A percentile compares a stretch with the other conserved stretches of the same genome.
Evolutionary conservation across 176 grass and related monocot genomes (phyloP).

Genomic region (Echinochloa phyllopogon): DNA sequence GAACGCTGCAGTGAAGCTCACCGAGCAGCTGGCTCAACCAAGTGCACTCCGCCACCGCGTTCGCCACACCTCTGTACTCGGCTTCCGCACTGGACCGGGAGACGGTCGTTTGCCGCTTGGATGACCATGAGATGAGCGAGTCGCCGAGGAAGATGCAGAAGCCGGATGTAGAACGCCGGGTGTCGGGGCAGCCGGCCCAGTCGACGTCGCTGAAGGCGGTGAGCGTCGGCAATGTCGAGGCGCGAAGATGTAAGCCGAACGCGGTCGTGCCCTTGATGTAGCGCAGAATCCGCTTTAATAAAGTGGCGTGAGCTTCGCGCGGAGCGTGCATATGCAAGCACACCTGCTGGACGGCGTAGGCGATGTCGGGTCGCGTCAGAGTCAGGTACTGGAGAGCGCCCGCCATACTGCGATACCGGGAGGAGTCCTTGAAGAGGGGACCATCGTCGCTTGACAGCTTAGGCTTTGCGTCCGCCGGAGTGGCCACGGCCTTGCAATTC

Average conservation of each 20-base stretch:
- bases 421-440: too few species aligned
- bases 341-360: too few species aligned
- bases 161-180: too few species aligned
- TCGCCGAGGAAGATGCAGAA: too few species aligned
- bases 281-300: neutral
- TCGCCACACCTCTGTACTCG: neutral
- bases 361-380: too few species aligned
- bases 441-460: too few species aligned
- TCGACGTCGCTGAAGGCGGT: neutral
- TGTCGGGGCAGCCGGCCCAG: neutral
- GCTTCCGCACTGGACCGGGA: neutral
- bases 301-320: too few species aligned
- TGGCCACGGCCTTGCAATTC: too few species aligned
- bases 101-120: neutral
- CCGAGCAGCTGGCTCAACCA: neutral
- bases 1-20: rapidly evolving
- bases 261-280: neutral
- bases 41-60: neutral
- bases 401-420: too few species aligned
- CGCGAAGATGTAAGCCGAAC: neutral
- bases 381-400: too few species aligned
- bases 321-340: too few species aligned
- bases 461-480: too few species aligned
- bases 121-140: neutral
- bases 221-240: rapidly evolving